Percentiles rank a stretch among this genome's conserved stretches.
Evolutionary conservation across 768 basidiomycete species (phyloP).

Genomic region (Lyophyllum decastes): DNA sequence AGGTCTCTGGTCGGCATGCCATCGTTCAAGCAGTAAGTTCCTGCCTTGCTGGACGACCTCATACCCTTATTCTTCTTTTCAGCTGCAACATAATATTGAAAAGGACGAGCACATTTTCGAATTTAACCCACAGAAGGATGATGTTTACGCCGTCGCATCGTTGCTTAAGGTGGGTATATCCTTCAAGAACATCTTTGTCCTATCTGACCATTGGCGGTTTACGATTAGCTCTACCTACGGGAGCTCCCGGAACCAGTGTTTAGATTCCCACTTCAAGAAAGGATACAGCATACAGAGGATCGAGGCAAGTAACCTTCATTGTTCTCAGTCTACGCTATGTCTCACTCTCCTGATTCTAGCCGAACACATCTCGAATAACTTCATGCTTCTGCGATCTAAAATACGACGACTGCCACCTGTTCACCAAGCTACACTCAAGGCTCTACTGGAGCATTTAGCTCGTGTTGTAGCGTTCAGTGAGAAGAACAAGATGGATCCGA

Average conservation of each 20-base stretch:
- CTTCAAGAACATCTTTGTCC: background rate
- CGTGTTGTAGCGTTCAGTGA: conserved; percentile 65
- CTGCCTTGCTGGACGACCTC: background rate
- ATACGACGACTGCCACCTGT: conserved; percentile 81
- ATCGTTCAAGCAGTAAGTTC: conserved; percentile 72
- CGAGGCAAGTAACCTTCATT: conserved; percentile 47
- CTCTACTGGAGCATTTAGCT: conserved; percentile 80
- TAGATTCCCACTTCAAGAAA: conserved; percentile 75
- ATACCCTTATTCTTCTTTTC: background rate
- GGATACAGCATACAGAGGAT: conserved; percentile 78
- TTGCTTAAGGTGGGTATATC: conserved; percentile 67
- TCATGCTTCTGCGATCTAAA: conserved; percentile 81
- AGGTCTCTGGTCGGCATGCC: conserved; percentile 87
- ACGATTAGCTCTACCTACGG: conserved; percentile 68
- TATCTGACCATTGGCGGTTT: background rate
- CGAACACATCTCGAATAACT: conserved; percentile 70
- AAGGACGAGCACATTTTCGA: conserved; percentile 75
- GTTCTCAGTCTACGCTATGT: background rate
- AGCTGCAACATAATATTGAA: conserved; percentile 89
- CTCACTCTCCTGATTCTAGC: conserved; percentile 38
- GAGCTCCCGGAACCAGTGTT: conserved; percentile 92
- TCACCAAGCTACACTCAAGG: conserved; percentile 83
- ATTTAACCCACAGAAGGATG: conserved; percentile 70
- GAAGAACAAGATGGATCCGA: conserved; percentile 92
- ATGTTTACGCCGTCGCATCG: conserved; percentile 82